Evolutionary conservation across 139 green algal species (phyloP), one percentile per base, ranked within the genome.

Genomic region (Asterochloris sp.): DNA sequence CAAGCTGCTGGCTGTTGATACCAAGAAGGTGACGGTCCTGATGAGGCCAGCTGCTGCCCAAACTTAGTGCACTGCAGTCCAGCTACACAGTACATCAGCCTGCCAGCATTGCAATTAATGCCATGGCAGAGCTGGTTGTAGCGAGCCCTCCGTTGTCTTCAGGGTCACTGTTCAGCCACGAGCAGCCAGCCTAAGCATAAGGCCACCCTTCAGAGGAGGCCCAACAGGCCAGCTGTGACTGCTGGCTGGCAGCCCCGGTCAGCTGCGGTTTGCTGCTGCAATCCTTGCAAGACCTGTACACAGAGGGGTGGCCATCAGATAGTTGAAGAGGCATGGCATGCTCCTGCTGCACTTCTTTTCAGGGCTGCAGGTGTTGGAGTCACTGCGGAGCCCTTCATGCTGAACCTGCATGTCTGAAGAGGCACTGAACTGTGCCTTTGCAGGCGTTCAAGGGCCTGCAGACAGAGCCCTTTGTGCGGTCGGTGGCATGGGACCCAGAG

Each of bases 401-500:
- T 24, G 1, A 1, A 76, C 69, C 16, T 76, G 69, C 69, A 76
- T 79, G 11, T 63, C 74, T 28, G 29, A 79, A 16, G 15, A 21
- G 10, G 47, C 38, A 6, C 27, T 13, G 11, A 15, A 63, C 23
- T 66, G 27, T 73, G 24, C 16, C 60, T n/a, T 69, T 69, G 47
- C 29, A 84, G 85, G 82, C 90, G 23, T 74, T 92, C n/a, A 67
- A 83, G 26, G 84, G 78, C n/a, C 64, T 97, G 17, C 81, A 83
- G 16, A 76, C 54, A 14, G 84, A 88, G 14, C 78, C 91, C 29
- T 94, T 92, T 71, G 90, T 92, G 6, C 85, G 91, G 19, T 88
- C 86, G 27, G n/a, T 98, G 61, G 89, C 91, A 11, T 97, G 91
- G 81, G 95, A 98, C 79, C 95, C 94, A 10, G 92, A 95, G 61